Conservation (phyloP, 371 early-diverging fungal species). For the Coemansia sp. region DNA sequence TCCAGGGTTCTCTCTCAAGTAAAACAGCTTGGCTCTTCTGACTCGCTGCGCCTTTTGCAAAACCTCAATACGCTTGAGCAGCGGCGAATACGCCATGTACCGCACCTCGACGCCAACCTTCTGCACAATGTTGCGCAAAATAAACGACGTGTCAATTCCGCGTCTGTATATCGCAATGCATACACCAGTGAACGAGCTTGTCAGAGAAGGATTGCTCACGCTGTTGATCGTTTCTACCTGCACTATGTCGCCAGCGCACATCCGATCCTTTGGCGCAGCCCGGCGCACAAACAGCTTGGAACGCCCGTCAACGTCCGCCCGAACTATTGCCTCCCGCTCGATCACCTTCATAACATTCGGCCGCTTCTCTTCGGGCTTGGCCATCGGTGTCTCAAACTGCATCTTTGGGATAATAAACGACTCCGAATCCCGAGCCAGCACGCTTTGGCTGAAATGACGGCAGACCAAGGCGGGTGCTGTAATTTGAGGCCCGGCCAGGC, state of each 20-base stretch:
- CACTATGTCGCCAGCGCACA: constrained; percentile 68
- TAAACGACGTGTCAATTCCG: constrained; percentile 75
- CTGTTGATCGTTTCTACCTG: constrained; percentile 71
- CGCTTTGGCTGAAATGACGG: constrained; percentile 4
- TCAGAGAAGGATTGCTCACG: constrained; percentile 60
- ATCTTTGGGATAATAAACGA: constrained; percentile 41
- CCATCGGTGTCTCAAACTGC: constrained; percentile 43
- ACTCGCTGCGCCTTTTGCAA: constrained; percentile 66
- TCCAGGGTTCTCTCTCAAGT: constrained; percentile 76
- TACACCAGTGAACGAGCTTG: constrained; percentile 73
- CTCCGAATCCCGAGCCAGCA: background rate
- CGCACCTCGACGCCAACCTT: constrained; percentile 82
- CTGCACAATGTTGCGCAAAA: constrained; percentile 75
- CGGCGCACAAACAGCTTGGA: constrained; percentile 49
- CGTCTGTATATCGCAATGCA: constrained; percentile 78
- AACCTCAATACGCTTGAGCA: constrained; percentile 74
- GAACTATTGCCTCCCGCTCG: constrained; percentile 59
- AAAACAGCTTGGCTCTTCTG: constrained; percentile 77
- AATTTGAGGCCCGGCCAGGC: background rate
- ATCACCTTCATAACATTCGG: constrained; percentile 71
- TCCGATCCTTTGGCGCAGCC: constrained; percentile 35
- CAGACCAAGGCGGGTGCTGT: background rate
- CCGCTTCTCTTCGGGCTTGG: constrained; percentile 54
- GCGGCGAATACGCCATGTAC: constrained; percentile 77
- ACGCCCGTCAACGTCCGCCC: constrained; percentile 61